Evolutionary conservation across 495 filamentous ascomycete genomes (phyloP), one percentile per base, ranked within the genome.

Genomic region (Podospora conica): DNA sequence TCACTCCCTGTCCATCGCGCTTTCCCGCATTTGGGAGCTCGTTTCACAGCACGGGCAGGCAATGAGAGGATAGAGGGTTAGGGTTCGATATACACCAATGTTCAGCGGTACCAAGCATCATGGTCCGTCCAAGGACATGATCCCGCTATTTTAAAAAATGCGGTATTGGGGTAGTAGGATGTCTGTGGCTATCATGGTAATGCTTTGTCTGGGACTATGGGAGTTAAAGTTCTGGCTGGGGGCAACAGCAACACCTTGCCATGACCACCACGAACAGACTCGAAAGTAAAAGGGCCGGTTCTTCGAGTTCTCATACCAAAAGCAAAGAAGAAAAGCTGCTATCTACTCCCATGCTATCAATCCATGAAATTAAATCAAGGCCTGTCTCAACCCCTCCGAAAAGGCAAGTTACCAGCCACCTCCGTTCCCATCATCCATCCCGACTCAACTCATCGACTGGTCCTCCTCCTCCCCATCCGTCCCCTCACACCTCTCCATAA

Each of bases 401-500:
- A 9, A 48, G 40, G 40, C 40, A 15, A 48, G 40, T 6, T 18
- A 48, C 15, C 3, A 48, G 15, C 40, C 40, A n/a, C 40, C 18
- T 48, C 7, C 5, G n/a, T n/a, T 48, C 15, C 40, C 40, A 48
- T 48, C 40, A n/a, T n/a, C 15, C 40, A n/a, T n/a, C 28, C 40
- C 40, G 1, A n/a, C 40, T 48, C 18, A 48, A n/a, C 40, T 48
- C 40, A 48, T 48, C 6, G 40, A n/a, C 40, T 48, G 40, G 55
- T 77, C 75, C 1, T 73, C 77, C 15, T 70, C 65, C 4, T 59
- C 63, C 31, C 70, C 71, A 23, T 77, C 77, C 18, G 72, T 75
- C 3, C 81, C 72, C 57, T n/a, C 40, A 11, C 40, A 48, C 40
- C 83, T 81, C 10, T 78, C 79, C 62, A 73, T 55, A 56, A 91